Evolutionary conservation across 2,329 filamentous ascomycete genomes (phyloP).

Genomic region (Phyllachora maydis): DNA sequence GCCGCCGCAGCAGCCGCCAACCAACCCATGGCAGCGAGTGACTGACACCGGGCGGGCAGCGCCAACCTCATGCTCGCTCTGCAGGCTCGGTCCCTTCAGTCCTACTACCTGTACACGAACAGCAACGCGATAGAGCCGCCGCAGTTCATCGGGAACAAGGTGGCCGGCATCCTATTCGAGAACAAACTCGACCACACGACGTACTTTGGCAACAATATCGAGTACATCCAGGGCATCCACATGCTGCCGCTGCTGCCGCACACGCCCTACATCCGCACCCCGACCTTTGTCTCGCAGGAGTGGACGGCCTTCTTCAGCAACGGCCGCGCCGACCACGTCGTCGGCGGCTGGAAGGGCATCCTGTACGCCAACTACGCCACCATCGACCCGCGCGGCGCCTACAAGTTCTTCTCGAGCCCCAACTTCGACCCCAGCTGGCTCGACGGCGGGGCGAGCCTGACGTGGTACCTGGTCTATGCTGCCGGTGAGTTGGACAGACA

Average conservation of each 20-base stretch:
- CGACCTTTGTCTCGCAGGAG: slow-evolving; percentile 58
- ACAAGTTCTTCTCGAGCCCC: slow-evolving; percentile 49
- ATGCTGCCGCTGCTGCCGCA: slow-evolving; percentile 60
- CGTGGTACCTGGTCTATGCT: slow-evolving; percentile 67
- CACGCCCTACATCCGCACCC: slow-evolving; percentile 43
- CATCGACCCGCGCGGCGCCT: slow-evolving; percentile 48
- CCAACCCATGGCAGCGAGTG: too few species aligned
- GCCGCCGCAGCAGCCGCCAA: too few species aligned
- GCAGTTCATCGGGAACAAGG: slow-evolving; percentile 66
- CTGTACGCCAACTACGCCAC: slow-evolving; percentile 68
- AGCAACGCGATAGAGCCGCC: slow-evolving; percentile 51
- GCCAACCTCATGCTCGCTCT: slow-evolving; percentile 73
- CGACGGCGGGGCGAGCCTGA: slow-evolving; percentile 65
- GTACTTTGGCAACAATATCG: slow-evolving; percentile 57
- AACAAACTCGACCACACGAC: slow-evolving; percentile 91
- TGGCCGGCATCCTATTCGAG: slow-evolving; percentile 58
- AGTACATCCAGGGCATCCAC: slow-evolving; percentile 62
- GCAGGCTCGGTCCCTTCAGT: slow-evolving; percentile 48
- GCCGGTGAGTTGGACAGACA: slow-evolving; percentile 50
- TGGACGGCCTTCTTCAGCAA: slow-evolving; percentile 62
- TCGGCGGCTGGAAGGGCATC: slow-evolving; percentile 71
- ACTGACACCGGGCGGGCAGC: slow-evolving; percentile 10
- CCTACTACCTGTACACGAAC: slow-evolving; percentile 64
- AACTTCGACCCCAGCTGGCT: slow-evolving; percentile 48
- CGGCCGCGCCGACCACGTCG: slow-evolving; percentile 40